Evolutionary conservation across 208 protist species (phyloP).

Genomic region (Phytomonas serpens): DNA sequence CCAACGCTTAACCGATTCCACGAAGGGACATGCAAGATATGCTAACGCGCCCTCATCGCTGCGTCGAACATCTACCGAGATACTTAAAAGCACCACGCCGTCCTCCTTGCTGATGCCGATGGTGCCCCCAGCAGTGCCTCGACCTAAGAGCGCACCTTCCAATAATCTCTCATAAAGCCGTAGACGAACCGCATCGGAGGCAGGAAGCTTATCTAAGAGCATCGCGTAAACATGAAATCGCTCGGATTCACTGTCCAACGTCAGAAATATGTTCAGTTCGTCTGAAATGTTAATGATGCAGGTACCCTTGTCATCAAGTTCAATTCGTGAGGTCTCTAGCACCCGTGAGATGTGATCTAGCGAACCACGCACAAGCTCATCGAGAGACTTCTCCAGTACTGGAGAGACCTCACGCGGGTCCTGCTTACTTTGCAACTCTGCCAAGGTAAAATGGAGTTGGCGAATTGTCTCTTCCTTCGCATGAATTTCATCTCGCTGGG

Average conservation of each 20-base stretch:
- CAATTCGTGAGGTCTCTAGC: constrained; percentile 16
- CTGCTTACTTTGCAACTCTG: background rate
- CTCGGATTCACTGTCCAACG: constrained; percentile 54
- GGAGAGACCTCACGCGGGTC: background rate
- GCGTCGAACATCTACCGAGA: constrained; percentile 49
- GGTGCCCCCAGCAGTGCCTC: constrained; percentile 66
- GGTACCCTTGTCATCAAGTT: constrained; percentile 59
- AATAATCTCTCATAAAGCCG: constrained; percentile 66
- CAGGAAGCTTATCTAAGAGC: constrained; percentile 56
- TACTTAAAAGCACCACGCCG: constrained; percentile 64
- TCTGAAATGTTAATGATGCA: constrained; percentile 38
- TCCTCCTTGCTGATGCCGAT: constrained; percentile 60
- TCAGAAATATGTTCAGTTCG: constrained; percentile 53
- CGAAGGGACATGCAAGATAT: constrained; percentile 37
- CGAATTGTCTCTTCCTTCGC: constrained; percentile 16
- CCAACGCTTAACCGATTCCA: constrained; percentile 38
- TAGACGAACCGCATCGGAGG: constrained; percentile 17
- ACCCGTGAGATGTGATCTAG: constrained; percentile 23
- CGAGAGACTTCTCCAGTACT: constrained; percentile 8
- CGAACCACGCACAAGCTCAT: constrained; percentile 16
- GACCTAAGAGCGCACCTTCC: constrained; percentile 64
- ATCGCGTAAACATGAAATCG: constrained; percentile 70
- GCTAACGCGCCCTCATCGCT: constrained; percentile 37
- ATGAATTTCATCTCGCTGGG: constrained; percentile 11
- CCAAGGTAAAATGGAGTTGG: constrained; percentile 8